Evolutionary conservation across 805 yeast species (phyloP).

Genomic region (Cephaloascus albidus): DNA sequence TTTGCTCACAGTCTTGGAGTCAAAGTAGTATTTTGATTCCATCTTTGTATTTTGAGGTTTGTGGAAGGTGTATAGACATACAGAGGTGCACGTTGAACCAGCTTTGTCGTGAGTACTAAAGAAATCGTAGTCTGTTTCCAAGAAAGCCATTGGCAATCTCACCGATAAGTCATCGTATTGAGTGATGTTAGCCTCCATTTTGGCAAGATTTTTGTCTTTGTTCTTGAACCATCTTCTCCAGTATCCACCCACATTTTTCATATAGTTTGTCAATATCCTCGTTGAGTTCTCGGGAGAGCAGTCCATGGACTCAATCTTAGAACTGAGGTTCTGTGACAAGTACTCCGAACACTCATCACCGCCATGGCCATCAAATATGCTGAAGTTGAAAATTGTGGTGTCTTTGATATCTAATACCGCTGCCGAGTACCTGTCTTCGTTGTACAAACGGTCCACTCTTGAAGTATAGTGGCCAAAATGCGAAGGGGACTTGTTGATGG

Average conservation of each 20-base stretch:
- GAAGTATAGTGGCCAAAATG: constrained; percentile 74
- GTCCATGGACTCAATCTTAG: constrained; percentile 37
- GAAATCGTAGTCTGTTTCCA: constrained; percentile 58
- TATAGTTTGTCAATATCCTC: constrained; percentile 44
- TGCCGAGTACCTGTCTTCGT: constrained; percentile 77
- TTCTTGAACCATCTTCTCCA: constrained; percentile 72
- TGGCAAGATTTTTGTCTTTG: constrained; percentile 19
- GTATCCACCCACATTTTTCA: constrained; percentile 62
- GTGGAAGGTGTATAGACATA: constrained; percentile 17
- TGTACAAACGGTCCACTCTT: constrained; percentile 65
- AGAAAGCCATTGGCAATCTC: constrained; percentile 54
- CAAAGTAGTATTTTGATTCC: constrained; percentile 39
- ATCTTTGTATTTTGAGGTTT: constrained; percentile 15
- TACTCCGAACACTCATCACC: constrained; percentile 66
- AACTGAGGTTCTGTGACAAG: constrained; percentile 43
- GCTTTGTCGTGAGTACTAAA: constrained; percentile 20
- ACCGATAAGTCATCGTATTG: constrained; percentile 45
- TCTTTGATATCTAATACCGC: constrained; percentile 34
- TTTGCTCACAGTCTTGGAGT: constrained; percentile 55
- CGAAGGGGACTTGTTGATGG: constrained; percentile 55
- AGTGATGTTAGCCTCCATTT: constrained; percentile 8
- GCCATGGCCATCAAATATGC: constrained; percentile 93
- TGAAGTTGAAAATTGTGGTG: constrained; percentile 43
- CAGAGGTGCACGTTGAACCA: constrained; percentile 25
- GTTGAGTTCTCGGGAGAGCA: constrained; percentile 21